These are phyloP conservation scores for Hemisphaericaspora xylanilytica DNA, from an alignment of 1,139 yeast species.

Conservation along the genomic window DNA sequence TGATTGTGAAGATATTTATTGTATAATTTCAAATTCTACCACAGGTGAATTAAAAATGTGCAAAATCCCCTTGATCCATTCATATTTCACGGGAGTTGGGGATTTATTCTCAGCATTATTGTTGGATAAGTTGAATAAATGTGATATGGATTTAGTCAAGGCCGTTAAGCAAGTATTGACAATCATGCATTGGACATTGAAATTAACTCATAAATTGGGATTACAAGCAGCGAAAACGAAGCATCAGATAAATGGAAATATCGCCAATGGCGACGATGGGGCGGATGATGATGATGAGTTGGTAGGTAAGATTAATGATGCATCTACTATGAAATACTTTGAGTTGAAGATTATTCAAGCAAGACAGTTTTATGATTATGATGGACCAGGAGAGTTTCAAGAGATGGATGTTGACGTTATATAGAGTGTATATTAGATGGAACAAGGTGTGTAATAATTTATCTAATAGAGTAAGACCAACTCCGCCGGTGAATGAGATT, in stretches of 20 bases:
- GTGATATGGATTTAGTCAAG: conserved; percentile 19
- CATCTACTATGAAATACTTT: conserved; percentile 37
- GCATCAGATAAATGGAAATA: conserved; percentile 4
- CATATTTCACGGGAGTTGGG: conserved; percentile 90
- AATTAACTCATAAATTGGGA: conserved; percentile 35
- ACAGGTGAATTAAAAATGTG: conserved; percentile 25
- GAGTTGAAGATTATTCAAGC: conserved; percentile 43
- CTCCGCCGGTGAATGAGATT: too few species aligned
- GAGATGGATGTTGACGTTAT: conserved; percentile 8
- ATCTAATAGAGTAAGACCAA: neutral
- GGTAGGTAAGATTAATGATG: conserved; percentile 36
- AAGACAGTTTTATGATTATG: conserved; percentile 26
- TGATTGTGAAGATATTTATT: conserved; percentile 33
- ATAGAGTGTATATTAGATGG: neutral
- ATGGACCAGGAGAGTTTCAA: conserved; percentile 22
- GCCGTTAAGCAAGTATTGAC: conserved; percentile 51
- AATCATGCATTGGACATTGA: conserved; percentile 47
- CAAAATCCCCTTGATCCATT: conserved; percentile 55
- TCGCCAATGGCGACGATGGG: too few species aligned
- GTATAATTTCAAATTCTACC: conserved; percentile 49
- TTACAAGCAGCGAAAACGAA: conserved; percentile 9
- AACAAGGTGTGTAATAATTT: neutral
- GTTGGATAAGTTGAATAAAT: conserved; percentile 53
- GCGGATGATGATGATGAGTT: conserved; percentile 6
- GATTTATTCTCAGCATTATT: conserved; percentile 83